phyloP scores from a whole-genome alignment of 2,329 filamentous ascomycete species.

The Colletotrichum caudatum region DNA sequence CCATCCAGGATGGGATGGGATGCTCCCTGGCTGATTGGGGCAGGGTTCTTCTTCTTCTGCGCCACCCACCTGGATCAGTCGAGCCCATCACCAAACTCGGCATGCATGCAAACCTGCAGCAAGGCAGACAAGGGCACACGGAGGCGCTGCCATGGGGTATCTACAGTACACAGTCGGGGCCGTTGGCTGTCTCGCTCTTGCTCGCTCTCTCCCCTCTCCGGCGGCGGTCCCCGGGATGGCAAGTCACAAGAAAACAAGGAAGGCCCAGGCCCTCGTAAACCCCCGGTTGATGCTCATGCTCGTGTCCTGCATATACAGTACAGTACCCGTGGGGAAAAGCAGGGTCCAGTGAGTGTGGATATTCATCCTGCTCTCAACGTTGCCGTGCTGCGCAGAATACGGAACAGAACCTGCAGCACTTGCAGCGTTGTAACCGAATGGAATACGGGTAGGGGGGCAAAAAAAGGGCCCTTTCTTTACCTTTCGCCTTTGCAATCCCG shows the following conservation, averaged over 20 bases:
- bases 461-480: background rate
- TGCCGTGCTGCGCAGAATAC: slow-evolving; percentile 10
- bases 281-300: background rate
- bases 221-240: background rate
- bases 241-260: background rate
- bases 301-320: slow-evolving; percentile 2
- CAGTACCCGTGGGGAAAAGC: background rate
- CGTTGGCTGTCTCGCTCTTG: background rate
- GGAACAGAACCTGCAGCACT: slow-evolving; percentile 10
- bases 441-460: slow-evolving; percentile 12
- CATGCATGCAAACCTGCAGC: background rate
- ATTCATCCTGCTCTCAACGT: background rate
- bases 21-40: slow-evolving; percentile 20
- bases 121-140: slow-evolving; percentile 7
- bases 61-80: slow-evolving; percentile 35
- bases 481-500: background rate
- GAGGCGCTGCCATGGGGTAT: background rate
- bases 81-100: background rate
- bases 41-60: slow-evolving; percentile 13
- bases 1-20: background rate
- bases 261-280: background rate
- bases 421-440: background rate
- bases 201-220: background rate
- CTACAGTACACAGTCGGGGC: no score
- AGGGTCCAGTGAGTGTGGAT: slow-evolving; percentile 1